These are phyloP conservation scores for Apophysomyces trapeziformis DNA, from an alignment of 371 early-diverging fungal species.

Conservation along the genomic window DNA sequence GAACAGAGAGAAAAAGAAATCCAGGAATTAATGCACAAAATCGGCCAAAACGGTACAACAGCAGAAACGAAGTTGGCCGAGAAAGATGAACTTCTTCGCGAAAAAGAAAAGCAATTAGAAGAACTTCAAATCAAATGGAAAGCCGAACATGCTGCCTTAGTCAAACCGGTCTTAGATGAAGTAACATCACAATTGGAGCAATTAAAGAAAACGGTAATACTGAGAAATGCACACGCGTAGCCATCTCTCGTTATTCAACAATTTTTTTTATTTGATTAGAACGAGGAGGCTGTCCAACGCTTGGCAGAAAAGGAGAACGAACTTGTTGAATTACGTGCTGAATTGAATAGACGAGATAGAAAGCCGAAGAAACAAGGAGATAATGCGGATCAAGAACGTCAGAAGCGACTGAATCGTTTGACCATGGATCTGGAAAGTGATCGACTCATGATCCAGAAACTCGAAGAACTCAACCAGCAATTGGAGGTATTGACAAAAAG, in stretches of 20 bases:
- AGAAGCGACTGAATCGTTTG: slow-evolving; percentile 42
- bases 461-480: slow-evolving; percentile 49
- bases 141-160: slow-evolving; percentile 38
- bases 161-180: slow-evolving; percentile 45
- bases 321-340: slow-evolving; percentile 36
- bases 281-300: slow-evolving; percentile 39
- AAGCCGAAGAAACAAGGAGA: slow-evolving; percentile 26
- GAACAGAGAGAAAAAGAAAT: slow-evolving; percentile 34
- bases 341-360: slow-evolving; percentile 41
- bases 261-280: slow-evolving; percentile 21
- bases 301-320: slow-evolving; percentile 50
- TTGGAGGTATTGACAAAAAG: slow-evolving; percentile 34
- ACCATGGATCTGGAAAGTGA: slow-evolving; percentile 47
- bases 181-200: slow-evolving; percentile 42
- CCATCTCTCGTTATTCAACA: not conserved
- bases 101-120: slow-evolving; percentile 36
- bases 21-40: slow-evolving; percentile 27
- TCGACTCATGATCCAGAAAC: slow-evolving; percentile 45
- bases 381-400: slow-evolving; percentile 31
- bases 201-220: slow-evolving; percentile 44
- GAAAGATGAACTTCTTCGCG: slow-evolving; percentile 35
- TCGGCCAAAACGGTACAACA: slow-evolving; percentile 19
- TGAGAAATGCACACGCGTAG: not conserved
- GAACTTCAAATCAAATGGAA: slow-evolving; percentile 38
- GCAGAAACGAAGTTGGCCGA: slow-evolving; percentile 31